phyloP scores from a whole-genome alignment of 78 protist species.

The slime mould (Dictyostelium discoideum) region DNA sequence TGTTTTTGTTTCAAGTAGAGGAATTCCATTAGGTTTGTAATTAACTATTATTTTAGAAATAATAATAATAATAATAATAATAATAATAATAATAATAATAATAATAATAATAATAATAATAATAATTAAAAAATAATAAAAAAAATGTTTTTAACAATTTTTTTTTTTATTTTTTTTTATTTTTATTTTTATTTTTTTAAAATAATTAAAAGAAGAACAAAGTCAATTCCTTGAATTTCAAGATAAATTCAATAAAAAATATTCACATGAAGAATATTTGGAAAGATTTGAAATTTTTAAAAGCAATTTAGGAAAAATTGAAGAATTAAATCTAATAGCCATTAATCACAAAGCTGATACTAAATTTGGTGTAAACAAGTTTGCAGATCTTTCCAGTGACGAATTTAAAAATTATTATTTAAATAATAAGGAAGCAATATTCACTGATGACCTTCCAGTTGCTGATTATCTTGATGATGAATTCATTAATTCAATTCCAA shows the following conservation, averaged over 20 bases:
- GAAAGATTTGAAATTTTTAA: constrained; percentile 19
- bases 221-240: constrained; percentile 24
- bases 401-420: constrained; percentile 63
- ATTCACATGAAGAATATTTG: constrained; percentile 16
- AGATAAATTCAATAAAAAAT: constrained; percentile 31
- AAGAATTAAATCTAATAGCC: neutral
- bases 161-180: no score
- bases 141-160: neutral
- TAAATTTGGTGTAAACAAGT: constrained; percentile 63
- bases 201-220: neutral
- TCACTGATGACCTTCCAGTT: neutral
- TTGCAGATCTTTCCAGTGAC: constrained; percentile 48
- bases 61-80: no score
- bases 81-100: no score
- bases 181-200: no score
- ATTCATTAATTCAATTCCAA: neutral
- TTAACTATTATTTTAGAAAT: no score
- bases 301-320: constrained; percentile 27
- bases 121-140: no score
- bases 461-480: constrained; percentile 20
- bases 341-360: neutral
- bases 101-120: no score
- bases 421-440: neutral
- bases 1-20: neutral
- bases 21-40: neutral